phyloP scores from a whole-genome alignment of 495 filamentous ascomycete species.

The Neurospora cerealis region DNA sequence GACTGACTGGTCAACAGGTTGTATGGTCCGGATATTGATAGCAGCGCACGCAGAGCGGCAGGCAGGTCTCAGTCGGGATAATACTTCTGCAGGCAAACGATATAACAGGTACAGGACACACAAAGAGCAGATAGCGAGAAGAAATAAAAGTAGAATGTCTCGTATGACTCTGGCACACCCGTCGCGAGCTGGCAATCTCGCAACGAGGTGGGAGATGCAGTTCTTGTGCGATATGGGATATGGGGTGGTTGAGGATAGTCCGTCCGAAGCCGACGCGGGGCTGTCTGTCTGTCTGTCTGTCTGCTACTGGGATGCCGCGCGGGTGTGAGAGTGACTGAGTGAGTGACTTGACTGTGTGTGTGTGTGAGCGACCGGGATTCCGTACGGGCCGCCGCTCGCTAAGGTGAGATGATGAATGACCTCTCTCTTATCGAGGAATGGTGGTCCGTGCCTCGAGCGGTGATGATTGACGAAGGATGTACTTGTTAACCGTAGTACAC shows the following conservation, averaged over 20 bases:
- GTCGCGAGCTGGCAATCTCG: conserved; percentile 18
- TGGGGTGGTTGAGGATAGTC: neutral
- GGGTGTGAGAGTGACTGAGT: neutral
- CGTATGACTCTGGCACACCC: conserved; percentile 27
- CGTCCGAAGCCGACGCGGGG: neutral
- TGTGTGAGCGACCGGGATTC: neutral
- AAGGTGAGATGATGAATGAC: neutral
- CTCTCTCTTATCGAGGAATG: neutral
- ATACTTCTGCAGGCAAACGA: neutral
- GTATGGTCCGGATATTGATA: neutral
- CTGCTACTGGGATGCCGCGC: neutral
- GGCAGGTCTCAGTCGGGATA: conserved; percentile 9
- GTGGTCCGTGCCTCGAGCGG: conserved; percentile 25
- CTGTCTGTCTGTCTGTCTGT: neutral
- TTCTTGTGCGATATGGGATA: neutral
- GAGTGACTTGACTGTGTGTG: neutral
- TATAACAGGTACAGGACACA: neutral
- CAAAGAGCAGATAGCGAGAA: conserved; percentile 7
- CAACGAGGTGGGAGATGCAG: conserved; percentile 14
- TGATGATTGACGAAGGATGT: conserved; percentile 4
- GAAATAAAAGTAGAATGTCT: conserved; percentile 38
- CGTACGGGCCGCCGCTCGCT: neutral
- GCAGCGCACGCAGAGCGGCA: neutral
- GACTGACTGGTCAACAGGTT: neutral
- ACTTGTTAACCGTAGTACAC: conserved; percentile 26